Evolutionary conservation across 2,329 filamentous ascomycete species (phyloP), one percentile per base, ranked within the genome.

Genomic region (Paracoccidioides brasiliensis): DNA sequence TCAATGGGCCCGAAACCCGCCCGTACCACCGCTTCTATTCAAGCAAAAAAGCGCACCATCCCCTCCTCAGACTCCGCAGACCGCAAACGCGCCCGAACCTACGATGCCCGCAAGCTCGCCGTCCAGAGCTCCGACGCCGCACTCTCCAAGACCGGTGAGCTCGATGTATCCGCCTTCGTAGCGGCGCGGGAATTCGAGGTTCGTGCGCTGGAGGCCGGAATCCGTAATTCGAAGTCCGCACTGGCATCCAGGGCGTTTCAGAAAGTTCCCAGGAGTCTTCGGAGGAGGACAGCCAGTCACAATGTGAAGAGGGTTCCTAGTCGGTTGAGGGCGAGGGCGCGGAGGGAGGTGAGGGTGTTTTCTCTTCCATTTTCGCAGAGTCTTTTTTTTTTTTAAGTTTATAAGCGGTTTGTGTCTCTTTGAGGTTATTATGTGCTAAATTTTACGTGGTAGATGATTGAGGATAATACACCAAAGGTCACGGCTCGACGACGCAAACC

Each of bases 281-380:
- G 93, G 61, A 79, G 93, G 60, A 80, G 93, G 63, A 95, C 91
- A 0, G 93, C 91, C 22, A 95, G 90, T 69, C 93, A 98, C 72
- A 96, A 98, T 78, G 86, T 87, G 40, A 95, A 91, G 72, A 81
- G 86, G 59, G 85, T 98, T 14, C 93, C 93, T 2, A 85, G 84
- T 66, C 76, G 89, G 59, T 72, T 97, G 65, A 80, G 86, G 55
- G 73, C 73, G 42, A 80, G 86, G 61, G 90, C 89, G 0, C 80
- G 76, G 63, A 76, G 77, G 67, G 82, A 85, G 76, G 76, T 78
- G 63, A 48, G 67, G 49, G 41, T 33, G 3, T 43, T 38, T 12
- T 38, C 12, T 54, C 22, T 38, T 35, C 4, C 30, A 52, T 46
- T 33, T 38, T 37, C n/a, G 40, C 14, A 35, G 5, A 9, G 22